phyloP scores from a whole-genome alignment of 2,329 filamentous ascomycete species.

The Epichloe sp. region DNA sequence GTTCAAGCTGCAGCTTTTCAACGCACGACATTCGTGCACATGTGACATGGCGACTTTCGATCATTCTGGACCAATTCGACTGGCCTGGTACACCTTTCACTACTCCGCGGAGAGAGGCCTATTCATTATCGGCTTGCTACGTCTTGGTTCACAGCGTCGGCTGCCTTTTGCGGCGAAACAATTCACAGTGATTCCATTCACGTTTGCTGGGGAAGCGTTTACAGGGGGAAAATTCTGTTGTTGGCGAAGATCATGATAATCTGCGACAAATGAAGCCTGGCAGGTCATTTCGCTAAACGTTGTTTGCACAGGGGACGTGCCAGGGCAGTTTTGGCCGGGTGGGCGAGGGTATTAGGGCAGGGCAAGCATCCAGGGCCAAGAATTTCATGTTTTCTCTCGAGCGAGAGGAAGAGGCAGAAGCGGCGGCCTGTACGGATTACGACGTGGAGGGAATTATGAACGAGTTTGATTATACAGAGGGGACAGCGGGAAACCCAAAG shows the following conservation, averaged over 20 bases:
- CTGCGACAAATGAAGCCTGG: neutral
- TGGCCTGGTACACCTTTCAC: no score
- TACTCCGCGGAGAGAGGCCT: no score
- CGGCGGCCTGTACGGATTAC: no score
- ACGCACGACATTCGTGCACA: neutral
- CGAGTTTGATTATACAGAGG: no score
- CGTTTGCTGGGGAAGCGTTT: neutral
- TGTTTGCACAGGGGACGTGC: slow-evolving; percentile 14
- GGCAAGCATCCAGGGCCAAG: neutral
- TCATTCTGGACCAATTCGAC: no score
- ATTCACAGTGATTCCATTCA: neutral
- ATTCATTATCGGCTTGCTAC: no score
- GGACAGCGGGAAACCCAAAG: no score
- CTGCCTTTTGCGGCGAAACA: neutral
- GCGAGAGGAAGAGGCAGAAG: neutral
- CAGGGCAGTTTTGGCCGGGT: neutral
- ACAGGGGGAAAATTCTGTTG: neutral
- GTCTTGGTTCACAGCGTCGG: neutral
- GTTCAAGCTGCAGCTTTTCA: neutral
- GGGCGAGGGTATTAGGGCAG: neutral
- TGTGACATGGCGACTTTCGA: no score
- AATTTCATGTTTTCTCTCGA: no score
- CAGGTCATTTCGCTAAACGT: slow-evolving; percentile 22
- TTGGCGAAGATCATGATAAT: neutral
- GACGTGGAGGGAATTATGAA: no score